Conservation (phyloP, 495 filamentous ascomycete species). For the Hypoxylon fragiforme region DNA sequence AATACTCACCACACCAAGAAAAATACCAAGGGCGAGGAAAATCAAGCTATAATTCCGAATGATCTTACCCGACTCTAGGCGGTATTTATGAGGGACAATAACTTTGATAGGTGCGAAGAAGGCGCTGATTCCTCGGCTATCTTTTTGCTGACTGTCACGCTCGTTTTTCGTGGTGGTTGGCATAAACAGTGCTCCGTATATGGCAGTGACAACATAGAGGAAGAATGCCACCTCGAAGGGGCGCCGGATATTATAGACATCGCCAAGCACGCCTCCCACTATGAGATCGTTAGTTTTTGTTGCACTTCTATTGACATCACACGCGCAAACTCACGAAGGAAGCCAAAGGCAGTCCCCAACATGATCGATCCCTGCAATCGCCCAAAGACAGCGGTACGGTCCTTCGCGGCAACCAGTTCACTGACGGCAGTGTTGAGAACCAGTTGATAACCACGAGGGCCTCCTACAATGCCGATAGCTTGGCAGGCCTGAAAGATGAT, state of each 20-base stretch:
- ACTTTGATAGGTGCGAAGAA: slow-evolving; percentile 60
- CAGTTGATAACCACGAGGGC: slow-evolving; percentile 59
- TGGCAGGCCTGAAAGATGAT: slow-evolving; percentile 57
- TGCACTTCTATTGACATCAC: background rate
- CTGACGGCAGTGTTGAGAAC: slow-evolving; percentile 58
- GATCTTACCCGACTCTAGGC: slow-evolving; percentile 44
- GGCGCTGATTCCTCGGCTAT: slow-evolving; percentile 40
- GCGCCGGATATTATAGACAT: slow-evolving; percentile 51
- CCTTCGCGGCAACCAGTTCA: slow-evolving; percentile 51
- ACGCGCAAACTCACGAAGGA: slow-evolving; percentile 44
- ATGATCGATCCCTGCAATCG: slow-evolving; percentile 58
- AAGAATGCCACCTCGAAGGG: slow-evolving; percentile 57
- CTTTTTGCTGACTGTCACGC: slow-evolving; percentile 28
- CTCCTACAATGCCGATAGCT: slow-evolving; percentile 59
- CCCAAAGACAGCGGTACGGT: slow-evolving; percentile 57
- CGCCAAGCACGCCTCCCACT: slow-evolving; percentile 58
- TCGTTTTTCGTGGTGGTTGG: slow-evolving; percentile 21
- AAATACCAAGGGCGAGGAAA: slow-evolving; percentile 57
- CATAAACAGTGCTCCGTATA: slow-evolving; percentile 42
- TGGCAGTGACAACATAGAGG: slow-evolving; percentile 46
- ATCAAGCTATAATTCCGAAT: slow-evolving; percentile 54
- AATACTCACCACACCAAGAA: slow-evolving; percentile 53
- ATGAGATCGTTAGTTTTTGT: slow-evolving; percentile 1
- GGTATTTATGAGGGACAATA: slow-evolving; percentile 51
- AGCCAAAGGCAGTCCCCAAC: slow-evolving; percentile 58